A percentile compares a stretch with the other conserved stretches of the same genome.
These are phyloP conservation scores for Piloderma croceum DNA, from an alignment of 768 basidiomycete species.

Conservation along the genomic window DNA sequence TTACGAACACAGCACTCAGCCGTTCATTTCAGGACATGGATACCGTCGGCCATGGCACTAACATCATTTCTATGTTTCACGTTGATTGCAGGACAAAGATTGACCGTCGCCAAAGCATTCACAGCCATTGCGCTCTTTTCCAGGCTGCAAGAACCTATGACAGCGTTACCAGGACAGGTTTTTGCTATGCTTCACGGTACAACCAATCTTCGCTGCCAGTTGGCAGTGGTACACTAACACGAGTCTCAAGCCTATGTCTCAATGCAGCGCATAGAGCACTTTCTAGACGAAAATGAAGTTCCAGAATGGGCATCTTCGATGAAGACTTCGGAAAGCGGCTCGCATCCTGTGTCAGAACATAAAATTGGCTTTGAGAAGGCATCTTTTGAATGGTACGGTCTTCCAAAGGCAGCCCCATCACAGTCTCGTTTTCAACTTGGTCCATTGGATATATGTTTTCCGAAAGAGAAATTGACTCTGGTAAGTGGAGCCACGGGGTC, in stretches of 20 bases:
- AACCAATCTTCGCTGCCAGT: conserved; percentile 2
- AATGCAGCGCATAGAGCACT: conserved; percentile 74
- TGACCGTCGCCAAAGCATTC: conserved; percentile 79
- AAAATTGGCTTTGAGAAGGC: conserved; percentile 51
- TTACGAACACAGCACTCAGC: background rate
- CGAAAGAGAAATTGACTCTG: conserved; percentile 50
- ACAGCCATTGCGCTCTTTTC: conserved; percentile 74
- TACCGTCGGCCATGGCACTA: conserved; percentile 64
- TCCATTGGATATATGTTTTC: conserved; percentile 54
- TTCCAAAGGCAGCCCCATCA: conserved; percentile 20
- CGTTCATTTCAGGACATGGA: conserved; percentile 51
- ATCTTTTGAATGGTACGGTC: conserved; percentile 51
- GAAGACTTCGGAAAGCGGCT: conserved; percentile 19
- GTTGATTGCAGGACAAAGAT: conserved; percentile 51
- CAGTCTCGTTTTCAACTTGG: conserved; percentile 48
- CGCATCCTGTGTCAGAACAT: conserved; percentile 10
- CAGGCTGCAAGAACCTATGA: conserved; percentile 65
- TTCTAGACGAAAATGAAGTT: conserved; percentile 70
- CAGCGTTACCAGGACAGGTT: conserved; percentile 54
- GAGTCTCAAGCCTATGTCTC: conserved; percentile 61
- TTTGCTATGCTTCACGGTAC: conserved; percentile 60
- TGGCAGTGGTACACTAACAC: background rate
- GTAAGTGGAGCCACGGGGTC: conserved; percentile 64
- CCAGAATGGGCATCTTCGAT: conserved; percentile 73
- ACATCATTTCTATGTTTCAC: conserved; percentile 63